A percentile compares a stretch with the other conserved stretches of the same genome.
Evolutionary conservation across 192 early-diverging fungal species (phyloP).

Genomic region (Globomyces pollinis-pini): DNA sequence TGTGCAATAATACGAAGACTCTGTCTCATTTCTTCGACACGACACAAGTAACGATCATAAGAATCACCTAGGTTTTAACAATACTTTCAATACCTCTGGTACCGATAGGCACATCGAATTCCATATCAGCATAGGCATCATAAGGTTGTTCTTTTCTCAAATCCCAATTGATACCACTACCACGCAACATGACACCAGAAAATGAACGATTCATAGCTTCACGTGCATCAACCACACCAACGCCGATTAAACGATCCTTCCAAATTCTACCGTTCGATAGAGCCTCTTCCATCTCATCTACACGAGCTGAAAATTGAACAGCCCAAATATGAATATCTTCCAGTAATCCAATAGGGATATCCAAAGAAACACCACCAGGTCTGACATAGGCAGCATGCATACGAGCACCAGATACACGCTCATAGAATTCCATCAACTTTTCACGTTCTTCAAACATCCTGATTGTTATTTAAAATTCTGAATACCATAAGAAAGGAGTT

Average conservation of each 20-base stretch:
- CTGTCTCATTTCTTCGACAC: conserved; percentile 99
- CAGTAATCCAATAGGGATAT: conserved; percentile 86
- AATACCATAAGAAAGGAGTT: conserved; percentile 95
- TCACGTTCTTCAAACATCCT: conserved; percentile 99
- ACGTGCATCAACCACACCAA: conserved; percentile 80
- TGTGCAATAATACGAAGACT: conserved; percentile 89
- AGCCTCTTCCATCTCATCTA: conserved; percentile 94
- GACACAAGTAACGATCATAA: conserved; percentile 91
- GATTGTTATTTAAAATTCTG: too few relatives aligned
- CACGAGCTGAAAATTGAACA: conserved; percentile 74
- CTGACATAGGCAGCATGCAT: conserved; percentile 97
- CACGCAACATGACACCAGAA: conserved; percentile 92
- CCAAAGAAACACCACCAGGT: conserved; percentile 89
- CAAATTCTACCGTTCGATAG: conserved; percentile 92
- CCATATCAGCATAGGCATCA: conserved; percentile 89
- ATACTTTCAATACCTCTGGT: too few relatives aligned
- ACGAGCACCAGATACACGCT: conserved; percentile 95
- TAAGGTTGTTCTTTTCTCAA: conserved; percentile 88
- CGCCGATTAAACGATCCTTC: conserved; percentile 76
- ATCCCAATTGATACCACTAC: conserved; percentile 89
- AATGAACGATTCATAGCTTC: conserved; percentile 88
- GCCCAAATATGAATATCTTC: conserved; percentile 96
- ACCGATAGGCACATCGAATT: conserved; percentile 97
- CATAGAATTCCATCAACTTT: conserved; percentile 98
- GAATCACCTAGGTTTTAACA: too few relatives aligned